Conservation (phyloP, 176 grass and related monocot species). For the Dactylis glomerata region DNA sequence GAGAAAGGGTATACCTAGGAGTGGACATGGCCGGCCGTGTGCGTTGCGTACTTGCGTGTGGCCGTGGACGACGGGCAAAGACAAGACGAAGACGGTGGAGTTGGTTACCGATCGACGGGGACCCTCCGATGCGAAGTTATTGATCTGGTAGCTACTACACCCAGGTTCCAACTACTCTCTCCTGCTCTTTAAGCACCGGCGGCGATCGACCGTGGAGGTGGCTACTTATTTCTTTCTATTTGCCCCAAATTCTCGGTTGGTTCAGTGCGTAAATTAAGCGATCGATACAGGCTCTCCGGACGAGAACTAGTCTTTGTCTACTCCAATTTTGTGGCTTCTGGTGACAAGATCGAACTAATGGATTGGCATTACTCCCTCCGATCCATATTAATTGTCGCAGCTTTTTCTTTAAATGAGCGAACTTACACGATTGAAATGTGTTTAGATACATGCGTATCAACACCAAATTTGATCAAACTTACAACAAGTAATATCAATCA, state of each 20-base stretch:
- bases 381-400: too few relatives aligned
- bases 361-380: too few relatives aligned
- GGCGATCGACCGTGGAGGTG: neutral
- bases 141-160: neutral
- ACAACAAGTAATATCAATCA: too few relatives aligned
- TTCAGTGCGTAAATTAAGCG: neutral
- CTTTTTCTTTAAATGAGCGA: too few relatives aligned
- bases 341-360: too few relatives aligned
- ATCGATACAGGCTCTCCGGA: neutral
- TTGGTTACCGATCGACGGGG: neutral
- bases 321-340: neutral
- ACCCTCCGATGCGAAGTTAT: neutral
- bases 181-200: conserved; percentile 39
- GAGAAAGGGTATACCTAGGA: neutral
- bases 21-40: too few relatives aligned
- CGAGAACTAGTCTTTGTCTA: neutral
- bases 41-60: too few relatives aligned
- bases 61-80: neutral
- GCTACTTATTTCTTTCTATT: conserved; percentile 23
- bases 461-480: too few relatives aligned
- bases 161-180: conserved; percentile 22
- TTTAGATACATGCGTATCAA: too few relatives aligned
- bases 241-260: neutral
- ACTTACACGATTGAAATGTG: too few relatives aligned
- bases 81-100: neutral